phyloP scores from a whole-genome alignment of 2,329 filamentous ascomycete genomes.

The Sodiomyces alkalinus region DNA sequence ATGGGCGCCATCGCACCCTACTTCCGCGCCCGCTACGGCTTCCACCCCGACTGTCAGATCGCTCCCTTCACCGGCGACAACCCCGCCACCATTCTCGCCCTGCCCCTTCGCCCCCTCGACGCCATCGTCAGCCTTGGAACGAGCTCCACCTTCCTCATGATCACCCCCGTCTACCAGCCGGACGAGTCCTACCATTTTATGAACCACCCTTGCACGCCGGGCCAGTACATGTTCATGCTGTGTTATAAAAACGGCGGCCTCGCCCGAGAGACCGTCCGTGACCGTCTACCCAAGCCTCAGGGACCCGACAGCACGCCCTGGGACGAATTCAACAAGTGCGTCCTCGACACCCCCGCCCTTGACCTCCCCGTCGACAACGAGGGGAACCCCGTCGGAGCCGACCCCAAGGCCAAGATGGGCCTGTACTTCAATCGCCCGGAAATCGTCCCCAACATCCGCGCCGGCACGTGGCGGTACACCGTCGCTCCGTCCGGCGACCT shows the following conservation, averaged over 20 bases:
- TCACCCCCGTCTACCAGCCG: conserved; percentile 78
- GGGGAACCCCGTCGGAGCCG: no score
- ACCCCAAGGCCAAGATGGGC: conserved; percentile 49
- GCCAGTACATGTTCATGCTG: conserved; percentile 99
- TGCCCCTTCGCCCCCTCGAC: conserved; percentile 75
- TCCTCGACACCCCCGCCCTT: conserved; percentile 54
- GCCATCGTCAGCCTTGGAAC: conserved; percentile 93
- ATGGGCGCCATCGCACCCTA: conserved; percentile 66
- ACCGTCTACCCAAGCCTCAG: conserved; percentile 49
- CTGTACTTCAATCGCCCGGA: conserved; percentile 94
- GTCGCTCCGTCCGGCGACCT: conserved; percentile 37
- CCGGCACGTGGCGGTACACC: conserved; percentile 76
- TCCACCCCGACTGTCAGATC: conserved; percentile 58
- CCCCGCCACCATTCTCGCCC: conserved; percentile 80
- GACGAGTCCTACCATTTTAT: conserved; percentile 93
- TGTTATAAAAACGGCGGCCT: conserved; percentile 98
- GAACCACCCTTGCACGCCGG: conserved; percentile 84
- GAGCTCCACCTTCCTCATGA: conserved; percentile 95
- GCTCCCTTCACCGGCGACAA: conserved; percentile 92
- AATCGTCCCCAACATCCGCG: conserved; percentile 80
- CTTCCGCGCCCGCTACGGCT: conserved; percentile 66
- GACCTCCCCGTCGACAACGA: no score
- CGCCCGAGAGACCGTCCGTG: conserved; percentile 77
- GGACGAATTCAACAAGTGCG: conserved; percentile 64
- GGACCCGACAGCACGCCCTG: conserved; percentile 34